Base-by-base conservation (phyloP, 768 basidiomycete species). In the Pholiota microspora region DNA sequence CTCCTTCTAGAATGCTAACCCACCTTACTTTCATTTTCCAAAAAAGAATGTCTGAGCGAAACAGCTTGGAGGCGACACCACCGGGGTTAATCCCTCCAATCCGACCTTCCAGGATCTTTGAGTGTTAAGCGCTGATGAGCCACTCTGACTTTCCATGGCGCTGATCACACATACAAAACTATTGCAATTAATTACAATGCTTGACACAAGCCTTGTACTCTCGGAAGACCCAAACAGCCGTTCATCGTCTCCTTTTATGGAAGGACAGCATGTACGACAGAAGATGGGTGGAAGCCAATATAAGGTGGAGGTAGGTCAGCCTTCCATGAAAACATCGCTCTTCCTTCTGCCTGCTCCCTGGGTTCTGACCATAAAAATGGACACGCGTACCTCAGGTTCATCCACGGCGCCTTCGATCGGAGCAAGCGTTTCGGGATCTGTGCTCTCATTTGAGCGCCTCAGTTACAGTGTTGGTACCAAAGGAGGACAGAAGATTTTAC, bases 391-490 rank as follows among this genome's bases (percentile, higher is more conserved):
- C 8, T 42, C 40, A 6, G 29, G 29, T 3, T 42, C 21, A 7
- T 42, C n/a, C 21, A 18, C 40, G n/a, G 40, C n/a, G 21, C 23
- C 40, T 2, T 42, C 40, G 9, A 4, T 42, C 18, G 49, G 29
- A 7, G 53, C 23, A 13, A 53, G 45, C 25, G 10, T n/a, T 4
- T 12, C 52, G 2, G 57, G 61, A 24, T 73, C 73, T 2, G 52
- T 69, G 7, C 63, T 75, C 13, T 67, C 67, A 18, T 76, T 72
- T 51, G 51, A 60, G 27, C 66, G 70, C 47, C 64, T 76, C 32
- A 68, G 66, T 56, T 76, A 73, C 57, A 57, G 66, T 13, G 69
- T 73, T 29, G 49, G 57, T 25, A 53, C 59, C 7, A 50, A 62
- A 31, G 61, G 56, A 7, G 63, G 57, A 16, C 52, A 56, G 25